These are phyloP conservation scores for Plectranthus barbatus DNA, from an alignment of 257 asterid species.

Conservation along the genomic window DNA sequence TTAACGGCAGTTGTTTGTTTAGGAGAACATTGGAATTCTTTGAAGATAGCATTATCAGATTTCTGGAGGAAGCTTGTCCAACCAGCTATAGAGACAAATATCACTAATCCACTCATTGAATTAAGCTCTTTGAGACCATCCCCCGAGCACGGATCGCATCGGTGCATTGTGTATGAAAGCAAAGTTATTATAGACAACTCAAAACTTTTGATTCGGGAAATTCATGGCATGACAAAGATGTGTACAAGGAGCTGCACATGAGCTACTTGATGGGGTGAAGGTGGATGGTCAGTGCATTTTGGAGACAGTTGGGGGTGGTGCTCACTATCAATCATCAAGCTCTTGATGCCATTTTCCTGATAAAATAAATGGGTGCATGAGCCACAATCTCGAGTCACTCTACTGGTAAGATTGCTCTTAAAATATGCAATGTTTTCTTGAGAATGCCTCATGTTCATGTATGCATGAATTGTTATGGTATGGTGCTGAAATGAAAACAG, in stretches of 20 bases:
- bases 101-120: slow-evolving; percentile 49
- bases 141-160: slow-evolving; percentile 49
- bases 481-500: too few relatives aligned
- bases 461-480: too few relatives aligned
- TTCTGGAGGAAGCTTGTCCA: slow-evolving; percentile 90
- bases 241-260: slow-evolving; percentile 47
- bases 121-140: slow-evolving; percentile 42
- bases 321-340: slow-evolving; percentile 55
- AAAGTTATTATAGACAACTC: slow-evolving; percentile 44
- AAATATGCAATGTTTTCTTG: too few relatives aligned
- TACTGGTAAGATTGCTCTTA: neutral
- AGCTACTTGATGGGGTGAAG: slow-evolving; percentile 58
- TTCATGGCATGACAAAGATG: slow-evolving; percentile 33
- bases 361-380: slow-evolving; percentile 56
- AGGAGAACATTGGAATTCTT: slow-evolving; percentile 59
- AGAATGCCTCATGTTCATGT: too few relatives aligned
- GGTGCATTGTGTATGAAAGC: slow-evolving; percentile 41
- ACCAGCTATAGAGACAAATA: slow-evolving; percentile 59
- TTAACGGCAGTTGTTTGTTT: slow-evolving; percentile 70
- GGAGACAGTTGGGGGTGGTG: slow-evolving; percentile 61
- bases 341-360: slow-evolving; percentile 45
- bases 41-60: slow-evolving; percentile 66
- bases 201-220: slow-evolving; percentile 44
- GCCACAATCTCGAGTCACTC: slow-evolving; percentile 48
- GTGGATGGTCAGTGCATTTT: slow-evolving; percentile 65